Evolutionary conservation across 805 yeast genomes (phyloP).

Genomic region (Yueomyces sp.): DNA sequence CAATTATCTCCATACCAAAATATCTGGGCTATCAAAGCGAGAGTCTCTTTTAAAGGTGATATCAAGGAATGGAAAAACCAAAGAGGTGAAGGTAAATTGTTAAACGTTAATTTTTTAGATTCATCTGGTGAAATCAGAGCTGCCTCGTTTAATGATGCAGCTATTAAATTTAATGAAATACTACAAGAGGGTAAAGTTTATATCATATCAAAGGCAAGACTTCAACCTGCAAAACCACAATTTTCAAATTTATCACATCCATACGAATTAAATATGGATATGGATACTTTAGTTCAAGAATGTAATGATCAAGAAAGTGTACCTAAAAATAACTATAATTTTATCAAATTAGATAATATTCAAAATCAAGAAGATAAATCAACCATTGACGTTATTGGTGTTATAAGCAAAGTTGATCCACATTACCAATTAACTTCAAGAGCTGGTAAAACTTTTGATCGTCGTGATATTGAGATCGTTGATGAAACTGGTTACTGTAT

Average conservation of each 20-base stretch:
- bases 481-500: conserved; percentile 73
- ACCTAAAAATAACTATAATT: conserved; percentile 69
- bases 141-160: conserved; percentile 82
- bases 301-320: conserved; percentile 45
- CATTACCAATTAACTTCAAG: conserved; percentile 70
- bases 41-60: conserved; percentile 81
- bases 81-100: conserved; percentile 80
- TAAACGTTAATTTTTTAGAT: conserved; percentile 78
- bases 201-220: conserved; percentile 67
- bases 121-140: conserved; percentile 95
- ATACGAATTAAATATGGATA: conserved; percentile 72
- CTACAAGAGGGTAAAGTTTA: conserved; percentile 85
- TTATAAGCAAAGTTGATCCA: conserved; percentile 64
- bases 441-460: conserved; percentile 84
- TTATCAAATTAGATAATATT: conserved; percentile 54
- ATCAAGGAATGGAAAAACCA: conserved; percentile 78
- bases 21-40: conserved; percentile 85
- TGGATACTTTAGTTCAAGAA: conserved; percentile 63
- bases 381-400: conserved; percentile 77
- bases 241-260: conserved; percentile 77
- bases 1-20: conserved; percentile 84
- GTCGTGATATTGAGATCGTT: conserved; percentile 78
- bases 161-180: conserved; percentile 61
- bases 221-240: conserved; percentile 74
- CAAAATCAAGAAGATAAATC: conserved; percentile 58